Conservation (phyloP, 495 filamentous ascomycete genomes). For the Aspergillus kassunensis region DNA sequence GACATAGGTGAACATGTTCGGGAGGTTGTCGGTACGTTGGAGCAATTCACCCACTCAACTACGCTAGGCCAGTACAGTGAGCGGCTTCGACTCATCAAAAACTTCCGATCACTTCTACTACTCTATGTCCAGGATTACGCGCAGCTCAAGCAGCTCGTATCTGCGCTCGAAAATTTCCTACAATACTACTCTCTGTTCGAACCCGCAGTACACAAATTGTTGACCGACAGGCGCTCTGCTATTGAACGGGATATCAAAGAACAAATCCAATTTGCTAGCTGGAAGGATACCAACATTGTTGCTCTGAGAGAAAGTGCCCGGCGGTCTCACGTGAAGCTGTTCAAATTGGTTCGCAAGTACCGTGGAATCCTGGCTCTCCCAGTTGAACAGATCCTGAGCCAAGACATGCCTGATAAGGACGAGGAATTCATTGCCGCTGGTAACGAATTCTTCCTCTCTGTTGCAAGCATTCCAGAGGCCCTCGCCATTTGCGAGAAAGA, state of each 20-base stretch:
- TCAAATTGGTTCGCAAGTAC: constrained; percentile 87
- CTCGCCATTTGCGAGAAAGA: constrained; percentile 50
- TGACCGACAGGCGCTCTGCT: constrained; percentile 57
- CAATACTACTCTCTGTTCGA: constrained; percentile 66
- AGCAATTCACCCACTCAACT: constrained; percentile 68
- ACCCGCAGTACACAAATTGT: constrained; percentile 53
- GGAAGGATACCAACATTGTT: constrained; percentile 95
- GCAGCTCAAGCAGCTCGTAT: constrained; percentile 44
- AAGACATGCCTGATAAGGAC: constrained; percentile 57
- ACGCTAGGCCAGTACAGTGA: constrained; percentile 74
- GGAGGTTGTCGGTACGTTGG: constrained; percentile 65
- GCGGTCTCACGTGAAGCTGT: constrained; percentile 86
- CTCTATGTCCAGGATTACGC: constrained; percentile 53
- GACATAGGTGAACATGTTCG: constrained; percentile 60
- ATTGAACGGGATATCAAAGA: constrained; percentile 87
- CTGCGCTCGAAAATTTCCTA: constrained; percentile 74
- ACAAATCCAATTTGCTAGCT: constrained; percentile 81
- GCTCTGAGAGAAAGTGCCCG: constrained; percentile 82
- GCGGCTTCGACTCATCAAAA: constrained; percentile 66
- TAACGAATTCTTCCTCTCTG: constrained; percentile 17
- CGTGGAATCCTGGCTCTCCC: constrained; percentile 69
- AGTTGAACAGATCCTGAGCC: constrained; percentile 57
- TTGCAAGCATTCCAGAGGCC: constrained; percentile 34
- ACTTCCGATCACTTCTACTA: constrained; percentile 53
- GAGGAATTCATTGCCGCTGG: constrained; percentile 23